Evolutionary conservation across 1,139 yeast species (phyloP), one percentile per base, ranked within the genome.

Genomic region (Saccharomycopsis crataegensis): DNA sequence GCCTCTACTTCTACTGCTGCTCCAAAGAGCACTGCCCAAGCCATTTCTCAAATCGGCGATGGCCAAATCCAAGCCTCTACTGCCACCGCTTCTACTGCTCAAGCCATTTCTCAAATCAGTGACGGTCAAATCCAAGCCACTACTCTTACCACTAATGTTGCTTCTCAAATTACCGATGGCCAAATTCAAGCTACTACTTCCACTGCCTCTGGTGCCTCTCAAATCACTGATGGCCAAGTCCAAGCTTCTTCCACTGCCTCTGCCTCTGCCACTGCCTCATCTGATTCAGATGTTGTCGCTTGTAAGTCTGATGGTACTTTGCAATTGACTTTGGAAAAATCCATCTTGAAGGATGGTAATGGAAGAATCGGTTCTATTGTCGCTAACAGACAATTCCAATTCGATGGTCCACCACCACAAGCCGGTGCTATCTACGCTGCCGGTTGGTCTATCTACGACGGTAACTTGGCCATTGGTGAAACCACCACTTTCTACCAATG

Each of bases 321-420:
- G 65, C 66, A 81, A 52, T 72, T 85, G 77, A 70, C 73, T 41
- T 77, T 85, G 65, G 67, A 73, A 50, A 76, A 67, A 50, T 72
- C 80, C 62, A 64, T 80, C 59, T 75, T 85, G 69, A 77, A 74
- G 47, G 93, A 85, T 66, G 66, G 77, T 53, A 62, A 72, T 57
- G 88, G 88, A 58, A 82, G 93, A 80, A 73, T 85, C 62, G 93
- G 93, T 66, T 80, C 90, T 57, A 84, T 85, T 70, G 93, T 85
- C 64, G 86, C 91, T 59, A 84, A 84, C 83, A 80, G 85, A 75
- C 93, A 85, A 76, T 84, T 85, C 84, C 93, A 85, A 75, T 85
- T 85, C 65, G 93, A 85, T 67, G 93, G 93, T 70, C 94, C 94
- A 63, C 90, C 91, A 72, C 93, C 93, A 65, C 94, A 86, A 77